phyloP scores from a whole-genome alignment of 139 green algal genomes.

The Micromonas pusilla region DNA sequence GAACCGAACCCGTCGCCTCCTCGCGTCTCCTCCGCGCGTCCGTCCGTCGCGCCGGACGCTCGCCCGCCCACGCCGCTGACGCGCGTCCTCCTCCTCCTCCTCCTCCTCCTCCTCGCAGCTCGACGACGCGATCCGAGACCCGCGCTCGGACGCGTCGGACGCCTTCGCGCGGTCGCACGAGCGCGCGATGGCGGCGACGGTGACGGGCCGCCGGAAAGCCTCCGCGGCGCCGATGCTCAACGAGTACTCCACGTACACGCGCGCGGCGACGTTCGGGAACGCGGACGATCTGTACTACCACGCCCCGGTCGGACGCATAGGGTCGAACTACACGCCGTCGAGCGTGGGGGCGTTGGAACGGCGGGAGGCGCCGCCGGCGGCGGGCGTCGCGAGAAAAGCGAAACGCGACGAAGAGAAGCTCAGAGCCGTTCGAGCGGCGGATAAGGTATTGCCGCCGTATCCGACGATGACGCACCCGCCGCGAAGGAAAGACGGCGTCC shows the following conservation, averaged over 20 bases:
- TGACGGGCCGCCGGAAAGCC: not conserved
- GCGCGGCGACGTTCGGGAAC: slow-evolving; percentile 54
- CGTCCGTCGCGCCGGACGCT: not conserved
- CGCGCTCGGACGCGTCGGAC: not conserved
- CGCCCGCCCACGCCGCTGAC: not conserved
- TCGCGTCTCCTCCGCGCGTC: no score
- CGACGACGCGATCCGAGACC: not conserved
- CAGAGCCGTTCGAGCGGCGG: no score
- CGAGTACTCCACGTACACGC: slow-evolving; percentile 59
- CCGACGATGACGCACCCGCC: no score
- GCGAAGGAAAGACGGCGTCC: no score
- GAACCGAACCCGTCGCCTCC: no score
- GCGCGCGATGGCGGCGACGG: not conserved
- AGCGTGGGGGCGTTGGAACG: not conserved
- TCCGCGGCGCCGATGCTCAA: slow-evolving; percentile 50
- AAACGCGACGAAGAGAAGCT: no score
- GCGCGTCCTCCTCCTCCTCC: not conserved
- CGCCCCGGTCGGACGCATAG: slow-evolving; percentile 58
- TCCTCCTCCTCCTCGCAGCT: not conserved
- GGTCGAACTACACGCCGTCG: slow-evolving; percentile 42
- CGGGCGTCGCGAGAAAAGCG: no score
- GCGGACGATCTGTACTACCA: slow-evolving; percentile 62
- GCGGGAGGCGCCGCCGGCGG: no score
- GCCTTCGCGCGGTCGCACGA: not conserved
- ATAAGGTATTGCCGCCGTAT: no score